Evolutionary conservation across 257 asterid genomes (phyloP), one percentile per base, ranked within the genome.

Genomic region (Jasminum sambac): DNA sequence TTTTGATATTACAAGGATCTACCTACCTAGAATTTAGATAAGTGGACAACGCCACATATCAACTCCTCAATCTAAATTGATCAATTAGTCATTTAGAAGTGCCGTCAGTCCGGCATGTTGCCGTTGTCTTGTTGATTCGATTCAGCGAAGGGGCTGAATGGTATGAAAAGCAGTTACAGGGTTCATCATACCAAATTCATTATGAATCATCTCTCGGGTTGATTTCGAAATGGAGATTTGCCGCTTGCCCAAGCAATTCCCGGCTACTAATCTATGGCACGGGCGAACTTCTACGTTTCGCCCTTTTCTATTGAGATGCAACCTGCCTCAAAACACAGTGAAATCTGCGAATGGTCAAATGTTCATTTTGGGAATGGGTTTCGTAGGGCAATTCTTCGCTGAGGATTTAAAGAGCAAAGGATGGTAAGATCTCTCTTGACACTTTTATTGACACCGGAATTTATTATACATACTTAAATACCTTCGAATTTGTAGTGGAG

Each of bases 341-440:
- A 78, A 66, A 58, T 69, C 73, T 72, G 74, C 79, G 37, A 70
- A 72, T 48, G 69, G 71, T 43, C 82, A 79, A 39, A 88, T 94
- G 96, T 86, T 94, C 86, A 78, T 89, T 71, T 84, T 94, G 30
- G 98, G 98, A 17, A 86, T 86, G 91, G 98, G 98, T 67, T 94
- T 83, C 66, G 92, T 91, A 0, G 98, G 95, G n/a, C 82, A 84
- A 72, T 89, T 76, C 84, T 84, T 94, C 24, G 96, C 91, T 63
- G 81, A 90, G 43, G 88, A 90, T 76, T 78, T 91, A 70, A 89
- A 83, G 76, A 25, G 61, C 66, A 76, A 80, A 68, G 91, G 90
- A 81, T 91, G 97, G 98, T 92, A 76, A 67, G 6, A 11, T 26
- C 38, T 48, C n/a, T 30, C 3, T 41, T 60, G 16, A 10, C 21